These are phyloP conservation scores for Rhizophora apiculata DNA, from an alignment of 345 rosid genomes.

Conservation along the genomic window DNA sequence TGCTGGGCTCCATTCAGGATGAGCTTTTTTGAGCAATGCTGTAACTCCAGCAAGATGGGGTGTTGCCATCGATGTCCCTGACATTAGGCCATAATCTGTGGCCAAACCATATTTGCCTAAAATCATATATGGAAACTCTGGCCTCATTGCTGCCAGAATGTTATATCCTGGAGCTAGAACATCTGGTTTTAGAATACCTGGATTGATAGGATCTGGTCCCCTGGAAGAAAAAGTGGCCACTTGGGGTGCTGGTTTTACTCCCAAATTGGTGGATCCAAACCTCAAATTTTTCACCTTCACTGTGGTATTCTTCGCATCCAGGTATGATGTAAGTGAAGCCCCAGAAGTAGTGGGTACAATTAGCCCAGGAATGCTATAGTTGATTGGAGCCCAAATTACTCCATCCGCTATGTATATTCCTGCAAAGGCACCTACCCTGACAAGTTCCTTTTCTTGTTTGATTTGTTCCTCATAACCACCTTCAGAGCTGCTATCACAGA, in stretches of 20 bases:
- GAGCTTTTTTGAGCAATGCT: conserved; percentile 16
- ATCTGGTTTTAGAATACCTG: conserved; percentile 39
- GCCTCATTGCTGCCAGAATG: not conserved
- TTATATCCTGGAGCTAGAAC: conserved; percentile 43
- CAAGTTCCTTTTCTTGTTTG: conserved; percentile 29
- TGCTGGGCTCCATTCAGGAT: conserved; percentile 27
- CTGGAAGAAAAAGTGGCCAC: conserved; percentile 63
- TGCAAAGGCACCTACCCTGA: conserved; percentile 32
- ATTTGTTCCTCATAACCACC: too few species aligned
- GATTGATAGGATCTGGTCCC: conserved; percentile 52
- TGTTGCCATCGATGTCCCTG: conserved; percentile 36
- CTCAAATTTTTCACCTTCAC: conserved; percentile 29
- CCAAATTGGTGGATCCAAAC: conserved; percentile 33
- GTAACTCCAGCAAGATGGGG: conserved; percentile 24
- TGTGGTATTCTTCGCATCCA: not conserved
- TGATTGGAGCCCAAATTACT: conserved; percentile 3
- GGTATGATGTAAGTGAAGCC: conserved; percentile 14
- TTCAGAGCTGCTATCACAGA: conserved; percentile 23
- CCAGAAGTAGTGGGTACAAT: conserved; percentile 19
- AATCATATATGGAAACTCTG: not conserved
- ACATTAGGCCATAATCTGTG: conserved; percentile 34
- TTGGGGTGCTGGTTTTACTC: conserved; percentile 46
- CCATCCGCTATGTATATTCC: conserved; percentile 30
- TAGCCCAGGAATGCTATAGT: conserved; percentile 24
- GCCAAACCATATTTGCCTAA: conserved; percentile 27